These are phyloP conservation scores for Olyra latifolia DNA, from an alignment of 176 grass and related monocot species.

Conservation along the genomic window DNA sequence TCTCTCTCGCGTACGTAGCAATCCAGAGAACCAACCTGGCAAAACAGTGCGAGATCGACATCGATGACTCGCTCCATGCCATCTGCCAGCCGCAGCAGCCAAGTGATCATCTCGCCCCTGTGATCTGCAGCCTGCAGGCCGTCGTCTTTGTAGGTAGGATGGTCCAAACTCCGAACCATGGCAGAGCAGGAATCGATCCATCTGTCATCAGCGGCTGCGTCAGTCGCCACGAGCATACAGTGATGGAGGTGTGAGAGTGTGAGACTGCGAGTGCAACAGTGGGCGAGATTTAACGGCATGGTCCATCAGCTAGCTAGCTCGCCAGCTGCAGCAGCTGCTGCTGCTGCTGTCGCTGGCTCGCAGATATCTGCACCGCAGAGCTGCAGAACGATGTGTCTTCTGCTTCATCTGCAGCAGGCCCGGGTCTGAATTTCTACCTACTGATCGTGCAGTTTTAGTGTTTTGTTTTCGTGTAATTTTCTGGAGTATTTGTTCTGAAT, in stretches of 20 bases:
- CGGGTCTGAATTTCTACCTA: background rate
- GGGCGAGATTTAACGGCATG: background rate
- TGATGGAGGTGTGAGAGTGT: background rate
- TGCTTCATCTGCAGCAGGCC: background rate
- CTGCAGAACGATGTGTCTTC: background rate
- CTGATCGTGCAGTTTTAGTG: background rate
- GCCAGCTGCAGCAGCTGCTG: no score
- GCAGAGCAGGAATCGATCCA: background rate
- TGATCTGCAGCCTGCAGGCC: no score
- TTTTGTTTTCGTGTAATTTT: background rate
- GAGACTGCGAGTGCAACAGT: background rate
- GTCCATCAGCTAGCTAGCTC: background rate
- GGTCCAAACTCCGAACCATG: background rate
- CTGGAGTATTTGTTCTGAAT: background rate
- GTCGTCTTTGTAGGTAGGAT: no score
- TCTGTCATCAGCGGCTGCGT: background rate
- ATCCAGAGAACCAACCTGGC: background rate
- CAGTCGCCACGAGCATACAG: background rate
- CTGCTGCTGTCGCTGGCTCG: no score
- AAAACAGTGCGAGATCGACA: background rate
- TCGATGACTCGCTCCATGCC: background rate
- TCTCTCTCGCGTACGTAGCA: background rate
- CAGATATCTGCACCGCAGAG: background rate
- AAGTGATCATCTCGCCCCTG: no score
- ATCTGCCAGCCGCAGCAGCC: no score